Base-by-base conservation (phyloP, 1,284 basidiomycete genomes). In the Dichomitus squalens region DNA sequence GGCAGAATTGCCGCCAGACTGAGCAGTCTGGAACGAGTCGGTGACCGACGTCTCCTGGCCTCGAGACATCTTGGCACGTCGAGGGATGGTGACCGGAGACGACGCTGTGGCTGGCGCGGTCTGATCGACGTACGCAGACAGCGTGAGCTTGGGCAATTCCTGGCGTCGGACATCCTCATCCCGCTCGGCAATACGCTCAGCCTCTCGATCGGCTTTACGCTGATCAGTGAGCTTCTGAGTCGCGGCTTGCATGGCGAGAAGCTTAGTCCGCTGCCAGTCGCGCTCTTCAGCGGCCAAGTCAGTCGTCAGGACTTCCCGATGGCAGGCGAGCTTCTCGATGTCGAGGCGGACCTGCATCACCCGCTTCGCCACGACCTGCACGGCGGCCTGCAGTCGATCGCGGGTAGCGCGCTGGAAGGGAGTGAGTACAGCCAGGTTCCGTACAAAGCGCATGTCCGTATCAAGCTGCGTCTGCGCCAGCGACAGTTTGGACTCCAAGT, bases 401-500 rank as follows among this genome's bases (percentile, higher is more conserved):
- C 93, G 85, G 2, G 94, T 95, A 5, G 87, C 77, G 52, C 84
- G 84, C 68, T 90, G 92, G 72, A 98, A 96, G 2, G 96, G 94
- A 7, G 93, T 90, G 47, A 97, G 78, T 49, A 91, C 84, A 1
- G 87, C 88, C n/a, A 97, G 79, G 67, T 95, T 96, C 40, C 90
- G 86, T 18, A 90, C 85, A 38, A 90, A 75, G 25, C 90, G 85
- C 68, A 95, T 75, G 63, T 90, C 84, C 12, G 82, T 74, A 47
- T 90, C 84, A n/a, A 97, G 83, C 57, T 85, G 82, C 0, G 77
- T 70, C 64, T 87, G 85, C n/a, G 81, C 76, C 1, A 78, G 70
- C 14, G 76, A 71, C 49, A 93, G 84, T 57, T 79, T 80, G 12
- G 74, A 70, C 46, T 92, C 85, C 50, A 95, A 73, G 41, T 88